Evolutionary conservation across 163 green algal species (phyloP), one percentile per base, ranked within the genome.

Genomic region (Coccomyxa subellipsoidea): DNA sequence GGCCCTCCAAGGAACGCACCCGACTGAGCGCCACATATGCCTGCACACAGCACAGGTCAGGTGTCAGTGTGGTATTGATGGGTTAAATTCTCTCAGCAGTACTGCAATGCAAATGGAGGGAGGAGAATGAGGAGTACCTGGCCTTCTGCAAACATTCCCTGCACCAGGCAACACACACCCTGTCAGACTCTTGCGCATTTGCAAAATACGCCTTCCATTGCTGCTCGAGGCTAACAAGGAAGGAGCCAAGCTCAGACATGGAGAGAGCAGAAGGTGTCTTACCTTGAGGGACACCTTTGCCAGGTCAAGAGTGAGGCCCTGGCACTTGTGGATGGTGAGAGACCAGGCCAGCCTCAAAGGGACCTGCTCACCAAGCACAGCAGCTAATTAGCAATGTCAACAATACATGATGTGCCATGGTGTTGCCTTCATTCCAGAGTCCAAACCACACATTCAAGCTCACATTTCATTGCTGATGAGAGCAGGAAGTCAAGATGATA

Each of bases 21-120:
- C 94, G 85, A 35, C 75, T 90, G 8, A 97, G 90, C 8, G 94
- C 94, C 77, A 97, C 94, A 85, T 97, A 97, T 27, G 89, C 91
- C 89, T 59, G 5, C 4, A 18, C 21, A 2, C 47, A 59, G 23
- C 21, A 59, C 4, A 7, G 47, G 23, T 8, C 47, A 59, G n/a
- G n/a, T n/a, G n/a, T n/a, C n/a, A n/a, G n/a, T n/a, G n/a, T n/a
- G n/a, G n/a, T n/a, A n/a, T n/a, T n/a, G n/a, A n/a, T n/a, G n/a
- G n/a, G n/a, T n/a, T n/a, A n/a, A n/a, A n/a, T n/a, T n/a, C n/a
- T n/a, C 5, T 59, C 47, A 59, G 47, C 3, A 59, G 23, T 8
- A 59, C 2, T n/a, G n/a, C n/a, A n/a, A n/a, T 23, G 39, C 39
- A 54, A 54, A 23, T 23, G 47, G 23, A 1, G 3, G 23, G 47